These are phyloP conservation scores for Zygoascus ofunaensis DNA, from an alignment of 805 yeast species.

Conservation along the genomic window DNA sequence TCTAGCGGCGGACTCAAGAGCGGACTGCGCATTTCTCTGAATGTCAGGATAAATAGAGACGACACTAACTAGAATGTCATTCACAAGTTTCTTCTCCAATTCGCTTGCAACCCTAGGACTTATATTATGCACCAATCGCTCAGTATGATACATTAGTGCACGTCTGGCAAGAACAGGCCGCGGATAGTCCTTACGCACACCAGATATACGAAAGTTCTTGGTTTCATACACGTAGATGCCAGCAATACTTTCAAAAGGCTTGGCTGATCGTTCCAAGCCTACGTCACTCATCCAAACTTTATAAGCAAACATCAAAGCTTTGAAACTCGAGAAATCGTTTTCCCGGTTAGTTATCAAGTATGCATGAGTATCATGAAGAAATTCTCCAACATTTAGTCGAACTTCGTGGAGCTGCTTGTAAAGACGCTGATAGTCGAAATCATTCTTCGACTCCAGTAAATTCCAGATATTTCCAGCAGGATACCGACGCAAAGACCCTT, in stretches of 20 bases:
- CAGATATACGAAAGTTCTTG: constrained; percentile 53
- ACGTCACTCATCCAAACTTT: constrained; percentile 75
- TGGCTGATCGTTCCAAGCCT: constrained; percentile 60
- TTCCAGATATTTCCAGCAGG: constrained; percentile 39
- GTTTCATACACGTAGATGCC: constrained; percentile 49
- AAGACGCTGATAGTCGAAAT: constrained; percentile 20
- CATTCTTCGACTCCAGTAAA: constrained; percentile 31
- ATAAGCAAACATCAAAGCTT: constrained; percentile 51
- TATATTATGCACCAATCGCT: constrained; percentile 61
- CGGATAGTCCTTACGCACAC: constrained; percentile 61
- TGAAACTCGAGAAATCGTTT: constrained; percentile 57
- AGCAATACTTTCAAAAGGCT: constrained; percentile 43
- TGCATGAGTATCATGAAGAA: constrained; percentile 48
- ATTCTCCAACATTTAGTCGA: constrained; percentile 50
- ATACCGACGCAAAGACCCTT: constrained; percentile 41
- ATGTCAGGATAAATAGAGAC: constrained; percentile 64
- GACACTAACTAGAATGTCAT: constrained; percentile 54
- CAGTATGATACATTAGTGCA: constrained; percentile 62
- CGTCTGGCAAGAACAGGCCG: constrained; percentile 71
- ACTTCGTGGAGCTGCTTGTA: constrained; percentile 50
- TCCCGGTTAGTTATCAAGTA: constrained; percentile 42
- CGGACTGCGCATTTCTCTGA: constrained; percentile 59
- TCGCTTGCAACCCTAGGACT: constrained; percentile 64
- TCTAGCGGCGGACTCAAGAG: constrained; percentile 59
- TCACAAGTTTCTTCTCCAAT: constrained; percentile 52